Evolutionary conservation across 2,329 filamentous ascomycete species (phyloP), one percentile per base, ranked within the genome.

Genomic region (Coniochaeta prunicola): DNA sequence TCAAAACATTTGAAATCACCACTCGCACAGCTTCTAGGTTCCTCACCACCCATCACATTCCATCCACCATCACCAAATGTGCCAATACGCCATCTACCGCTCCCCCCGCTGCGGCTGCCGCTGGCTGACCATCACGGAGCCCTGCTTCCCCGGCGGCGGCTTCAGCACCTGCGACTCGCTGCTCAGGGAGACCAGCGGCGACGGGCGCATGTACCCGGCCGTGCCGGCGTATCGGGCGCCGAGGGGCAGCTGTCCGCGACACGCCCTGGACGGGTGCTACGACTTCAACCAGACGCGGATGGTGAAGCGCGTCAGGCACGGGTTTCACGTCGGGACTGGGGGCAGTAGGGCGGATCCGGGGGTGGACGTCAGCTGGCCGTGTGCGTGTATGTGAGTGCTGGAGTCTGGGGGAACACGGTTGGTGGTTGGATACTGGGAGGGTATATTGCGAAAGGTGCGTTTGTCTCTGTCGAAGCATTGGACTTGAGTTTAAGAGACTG

Each of bases 41-140:
- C n/a, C n/a, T n/a, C n/a, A 8, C 31, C 31, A 34, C 31, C 31
- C 31, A 34, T 8, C 31, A 7, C 31, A 50, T 50, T 6, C 45
- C 45, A 36, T 4, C 13, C 45, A 26, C 21, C 28, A 55, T 17
- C 30, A 34, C 42, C 3, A 21, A 53, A 83, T 83, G 80, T 83
- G 80, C 67, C 63, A 65, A 19, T 73, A 77, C n/a, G 75, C 71
- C 28, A 77, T 78, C 68, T 81, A 76, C 69, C 71, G 73, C 59
- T 77, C 80, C 68, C 76, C 74, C 56, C 64, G 63, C 60, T 84
- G 81, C 74, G 70, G 72, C 12, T 81, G 83, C 72, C 75, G 73
- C 64, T 85, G 81, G 81, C 73, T 79, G 45, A 66, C 75, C 60
- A 73, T 84, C 64, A 69, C 68, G 3, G 61, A 69, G 50, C 75